Percentiles rank a stretch among this genome's conserved stretches.
phyloP scores from a whole-genome alignment of 352 stramenopile species.

The Phytophthora parvispora region DNA sequence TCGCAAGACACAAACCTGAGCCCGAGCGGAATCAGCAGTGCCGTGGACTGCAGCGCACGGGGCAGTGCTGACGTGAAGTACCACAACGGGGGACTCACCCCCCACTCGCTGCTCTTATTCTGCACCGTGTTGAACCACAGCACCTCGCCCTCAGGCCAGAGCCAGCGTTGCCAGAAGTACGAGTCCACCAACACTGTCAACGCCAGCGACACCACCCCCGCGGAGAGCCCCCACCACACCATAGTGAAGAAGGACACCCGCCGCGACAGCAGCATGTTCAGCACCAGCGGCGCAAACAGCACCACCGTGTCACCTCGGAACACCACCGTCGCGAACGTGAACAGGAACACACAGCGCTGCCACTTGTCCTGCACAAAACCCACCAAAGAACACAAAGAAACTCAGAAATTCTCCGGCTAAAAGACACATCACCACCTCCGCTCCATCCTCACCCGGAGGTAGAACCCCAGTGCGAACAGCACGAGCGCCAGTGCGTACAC shows the following conservation, averaged over 20 bases:
- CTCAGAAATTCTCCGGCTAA: neutral
- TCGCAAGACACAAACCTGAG: constrained; percentile 53
- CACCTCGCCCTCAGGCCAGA: constrained; percentile 99
- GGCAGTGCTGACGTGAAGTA: constrained; percentile 97
- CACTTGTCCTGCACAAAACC: constrained; percentile 44
- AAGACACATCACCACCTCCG: neutral
- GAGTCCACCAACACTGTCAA: constrained; percentile 95
- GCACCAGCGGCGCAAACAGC: constrained; percentile 94
- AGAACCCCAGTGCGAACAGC: constrained; percentile 72
- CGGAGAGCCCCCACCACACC: constrained; percentile 83
- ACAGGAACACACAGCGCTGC: constrained; percentile 71
- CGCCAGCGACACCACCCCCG: constrained; percentile 75
- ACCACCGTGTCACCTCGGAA: constrained; percentile 98
- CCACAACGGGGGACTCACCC: constrained; percentile 96
- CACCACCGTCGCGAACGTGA: constrained; percentile 95
- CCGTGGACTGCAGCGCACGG: constrained; percentile 86
- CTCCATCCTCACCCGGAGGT: constrained; percentile 51
- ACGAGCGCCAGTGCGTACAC: constrained; percentile 94
- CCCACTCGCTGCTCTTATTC: constrained; percentile 98
- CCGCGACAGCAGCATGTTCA: constrained; percentile 90
- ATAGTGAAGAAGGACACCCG: constrained; percentile 82
- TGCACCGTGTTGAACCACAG: constrained; percentile 98
- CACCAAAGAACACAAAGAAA: neutral
- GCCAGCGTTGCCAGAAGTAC: constrained; percentile 94
- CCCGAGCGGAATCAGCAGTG: constrained; percentile 87